A percentile compares a stretch with the other conserved stretches of the same genome.
These are phyloP conservation scores for Penicillium sp. DNA, from an alignment of 2,329 filamentous ascomycete genomes.

Conservation along the genomic window DNA sequence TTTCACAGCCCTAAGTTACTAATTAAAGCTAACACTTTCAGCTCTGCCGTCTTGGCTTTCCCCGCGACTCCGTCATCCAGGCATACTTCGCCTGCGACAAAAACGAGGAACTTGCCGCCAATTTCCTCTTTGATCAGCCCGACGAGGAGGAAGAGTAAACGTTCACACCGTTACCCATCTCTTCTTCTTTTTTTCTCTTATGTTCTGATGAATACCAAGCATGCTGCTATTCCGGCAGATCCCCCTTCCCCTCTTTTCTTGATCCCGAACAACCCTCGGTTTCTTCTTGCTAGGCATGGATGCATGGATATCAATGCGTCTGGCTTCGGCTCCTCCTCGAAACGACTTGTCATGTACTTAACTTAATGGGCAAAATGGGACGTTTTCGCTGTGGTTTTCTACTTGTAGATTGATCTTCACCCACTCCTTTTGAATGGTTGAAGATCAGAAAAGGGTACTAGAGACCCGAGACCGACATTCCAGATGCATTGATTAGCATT, in stretches of 20 bases:
- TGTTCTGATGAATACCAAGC: slow-evolving; percentile 30
- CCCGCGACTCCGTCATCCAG: slow-evolving; percentile 90
- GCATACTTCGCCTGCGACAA: slow-evolving; percentile 99
- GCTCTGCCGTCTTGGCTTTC: slow-evolving; percentile 90
- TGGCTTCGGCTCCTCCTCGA: slow-evolving; percentile 10
- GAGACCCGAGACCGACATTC: too few species aligned
- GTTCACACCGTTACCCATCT: slow-evolving; percentile 5
- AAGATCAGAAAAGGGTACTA: too few species aligned
- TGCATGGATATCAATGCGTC: not conserved
- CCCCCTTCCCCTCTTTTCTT: slow-evolving; percentile 1
- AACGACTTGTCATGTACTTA: slow-evolving; percentile 31
- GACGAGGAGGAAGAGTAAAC: slow-evolving; percentile 64
- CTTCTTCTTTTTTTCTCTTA: slow-evolving; percentile 16
- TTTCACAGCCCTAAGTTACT: not conserved
- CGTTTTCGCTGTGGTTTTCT: slow-evolving; percentile 16
- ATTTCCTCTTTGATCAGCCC: slow-evolving; percentile 96
- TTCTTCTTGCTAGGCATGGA: not conserved
- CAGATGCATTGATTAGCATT: too few species aligned
- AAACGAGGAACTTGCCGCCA: slow-evolving; percentile 96
- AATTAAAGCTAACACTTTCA: slow-evolving; percentile 39
- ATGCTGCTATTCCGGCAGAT: slow-evolving; percentile 21
- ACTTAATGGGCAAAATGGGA: slow-evolving; percentile 31
- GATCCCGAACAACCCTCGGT: not conserved
- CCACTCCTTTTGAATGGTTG: too few species aligned
- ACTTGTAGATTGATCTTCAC: not conserved